Base-by-base conservation (phyloP, 805 yeast species). In the Tetrapisispora arboricola region DNA sequence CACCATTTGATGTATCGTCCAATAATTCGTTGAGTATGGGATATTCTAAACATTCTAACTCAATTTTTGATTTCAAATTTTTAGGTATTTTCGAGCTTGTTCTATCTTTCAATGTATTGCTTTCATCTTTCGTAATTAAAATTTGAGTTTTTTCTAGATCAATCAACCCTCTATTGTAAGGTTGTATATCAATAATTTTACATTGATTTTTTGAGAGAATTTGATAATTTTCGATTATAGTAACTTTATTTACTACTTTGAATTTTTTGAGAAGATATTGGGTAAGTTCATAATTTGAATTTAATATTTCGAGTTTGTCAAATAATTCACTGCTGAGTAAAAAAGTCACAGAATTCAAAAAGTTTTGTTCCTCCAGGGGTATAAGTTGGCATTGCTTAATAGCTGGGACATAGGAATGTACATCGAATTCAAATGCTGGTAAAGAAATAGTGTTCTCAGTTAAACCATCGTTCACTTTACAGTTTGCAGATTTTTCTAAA, bases 211-310 rank as follows among this genome's bases (percentile, higher is more conserved):
- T 47, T 21, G 45, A 44, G 2, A 54, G 18, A 2, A 32, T 25
- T 19, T 48, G 50, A 10, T 49, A 44, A 15, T 32, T 26, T 16
- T 45, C 49, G 10, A 58, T 13, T 7, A 56, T 47, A 4, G 57
- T 44, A 27, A 19, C 26, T 8, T 21, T 20, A 32, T 45, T 20
- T 6, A 33, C 30, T 2, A 60, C 35, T 8, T 45, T 44, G 32
- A 45, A 55, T 37, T 56, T 60, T 16, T 43, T n/a, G 8, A 41
- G 42, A 7, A 60, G 18, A 31, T 57, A 58, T 17, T 47, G 38
- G 11, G 49, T 26, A 20, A 49, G 43, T 12, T 57, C 54, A 3
- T 41, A 29, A 6, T 44, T 36, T 5, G 44, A 22, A 2, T 46
- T 39, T 12, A 54, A 34, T 15, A 39, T 30, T 27, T 39, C 39